Percentiles rank a stretch among this genome's conserved stretches.
These are phyloP conservation scores for Pseudogymnoascus sp. DNA, from an alignment of 2,329 filamentous ascomycete genomes.

Conservation along the genomic window DNA sequence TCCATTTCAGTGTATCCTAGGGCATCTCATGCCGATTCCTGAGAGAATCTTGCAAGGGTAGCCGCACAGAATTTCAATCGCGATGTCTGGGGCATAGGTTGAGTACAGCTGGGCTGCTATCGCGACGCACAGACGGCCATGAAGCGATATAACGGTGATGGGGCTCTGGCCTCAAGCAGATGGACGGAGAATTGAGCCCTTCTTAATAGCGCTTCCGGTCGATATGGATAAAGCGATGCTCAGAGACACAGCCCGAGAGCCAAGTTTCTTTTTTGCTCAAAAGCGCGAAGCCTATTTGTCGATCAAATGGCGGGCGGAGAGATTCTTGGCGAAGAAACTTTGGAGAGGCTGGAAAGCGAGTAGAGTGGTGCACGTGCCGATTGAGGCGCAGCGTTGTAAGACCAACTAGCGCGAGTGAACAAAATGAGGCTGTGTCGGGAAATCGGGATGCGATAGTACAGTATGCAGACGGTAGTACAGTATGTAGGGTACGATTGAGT, in stretches of 20 bases:
- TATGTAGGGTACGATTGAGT: background rate
- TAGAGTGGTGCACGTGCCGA: background rate
- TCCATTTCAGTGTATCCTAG: constrained; percentile 19
- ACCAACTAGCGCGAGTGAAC: background rate
- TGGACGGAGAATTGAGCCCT: background rate
- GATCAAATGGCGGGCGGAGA: background rate
- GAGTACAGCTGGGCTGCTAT: background rate
- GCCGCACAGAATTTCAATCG: background rate
- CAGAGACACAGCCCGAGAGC: background rate
- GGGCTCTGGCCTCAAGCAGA: too few relatives aligned
- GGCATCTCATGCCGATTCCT: background rate
- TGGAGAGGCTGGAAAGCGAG: background rate
- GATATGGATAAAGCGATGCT: background rate
- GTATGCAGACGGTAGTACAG: too few relatives aligned
- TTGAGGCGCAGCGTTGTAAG: background rate
- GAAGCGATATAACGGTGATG: background rate
- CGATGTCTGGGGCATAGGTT: background rate
- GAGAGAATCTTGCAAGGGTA: background rate
- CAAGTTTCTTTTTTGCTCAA: background rate
- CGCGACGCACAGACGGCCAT: background rate
- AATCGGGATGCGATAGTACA: background rate
- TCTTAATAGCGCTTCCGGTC: background rate
- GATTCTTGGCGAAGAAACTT: background rate
- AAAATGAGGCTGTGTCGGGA: background rate
- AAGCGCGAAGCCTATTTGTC: background rate